A percentile compares a stretch with the other conserved stretches of the same genome.
Conservation (phyloP, 257 asterid species). For the Salvia miltiorrhiza region DNA sequence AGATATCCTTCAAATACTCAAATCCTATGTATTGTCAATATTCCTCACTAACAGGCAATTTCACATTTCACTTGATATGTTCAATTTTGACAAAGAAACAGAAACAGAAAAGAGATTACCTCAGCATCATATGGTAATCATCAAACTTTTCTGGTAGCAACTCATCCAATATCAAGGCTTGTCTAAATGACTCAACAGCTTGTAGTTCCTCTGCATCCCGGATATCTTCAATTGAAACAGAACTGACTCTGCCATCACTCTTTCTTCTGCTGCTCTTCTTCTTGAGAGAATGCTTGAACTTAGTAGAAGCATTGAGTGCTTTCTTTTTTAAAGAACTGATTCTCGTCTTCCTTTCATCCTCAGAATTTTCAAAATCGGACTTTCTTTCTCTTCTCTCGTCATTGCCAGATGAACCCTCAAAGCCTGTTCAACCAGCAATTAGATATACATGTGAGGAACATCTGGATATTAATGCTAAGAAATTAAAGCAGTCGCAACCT, state of each 20-base stretch:
- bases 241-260: slow-evolving; percentile 76
- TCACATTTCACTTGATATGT: neutral
- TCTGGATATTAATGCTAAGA: neutral
- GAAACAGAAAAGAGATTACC: slow-evolving; percentile 40
- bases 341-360: slow-evolving; percentile 90
- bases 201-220: slow-evolving; percentile 85
- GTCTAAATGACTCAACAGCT: slow-evolving; percentile 86
- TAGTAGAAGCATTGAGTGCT: slow-evolving; percentile 88
- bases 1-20: too few relatives aligned
- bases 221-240: slow-evolving; percentile 91
- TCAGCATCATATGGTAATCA: slow-evolving; percentile 92
- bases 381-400: slow-evolving; percentile 87
- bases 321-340: slow-evolving; percentile 85
- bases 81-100: slow-evolving; percentile 10
- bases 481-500: neutral
- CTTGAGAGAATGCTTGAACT: slow-evolving; percentile 92
- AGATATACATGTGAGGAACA: slow-evolving; percentile 3
- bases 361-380: slow-evolving; percentile 90
- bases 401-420: slow-evolving; percentile 84
- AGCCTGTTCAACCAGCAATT: slow-evolving; percentile 46
- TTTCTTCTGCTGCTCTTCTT: slow-evolving; percentile 84
- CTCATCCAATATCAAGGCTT: slow-evolving; percentile 79
- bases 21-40: too few relatives aligned
- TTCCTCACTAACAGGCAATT: slow-evolving; percentile 1
- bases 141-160: slow-evolving; percentile 76